A percentile compares a stretch with the other conserved stretches of the same genome.
Conservation (phyloP, 2,329 filamentous ascomycete species). For the Pestalotiopsis sp. region DNA sequence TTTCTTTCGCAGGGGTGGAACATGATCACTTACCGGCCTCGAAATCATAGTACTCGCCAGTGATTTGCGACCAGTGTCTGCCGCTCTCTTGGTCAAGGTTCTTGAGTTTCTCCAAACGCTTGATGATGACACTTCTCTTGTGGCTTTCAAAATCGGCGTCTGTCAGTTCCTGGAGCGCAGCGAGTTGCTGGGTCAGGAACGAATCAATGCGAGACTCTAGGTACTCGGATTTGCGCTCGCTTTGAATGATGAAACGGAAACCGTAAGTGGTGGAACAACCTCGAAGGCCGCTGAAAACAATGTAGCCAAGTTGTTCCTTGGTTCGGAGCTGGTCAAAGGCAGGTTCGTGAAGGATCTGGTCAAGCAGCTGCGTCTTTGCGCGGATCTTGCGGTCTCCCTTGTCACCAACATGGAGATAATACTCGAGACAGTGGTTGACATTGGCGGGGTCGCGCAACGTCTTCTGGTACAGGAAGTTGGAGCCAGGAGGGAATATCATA, state of each 20-base stretch:
- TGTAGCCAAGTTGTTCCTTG: constrained; percentile 96
- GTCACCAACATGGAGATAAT: constrained; percentile 72
- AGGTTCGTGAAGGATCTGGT: constrained; percentile 90
- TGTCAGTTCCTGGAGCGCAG: constrained; percentile 53
- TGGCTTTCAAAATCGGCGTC: constrained; percentile 86
- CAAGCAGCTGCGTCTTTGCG: constrained; percentile 79
- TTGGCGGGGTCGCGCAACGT: constrained; percentile 84
- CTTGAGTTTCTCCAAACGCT: constrained; percentile 87
- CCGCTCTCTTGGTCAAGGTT: constrained; percentile 85
- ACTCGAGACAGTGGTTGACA: constrained; percentile 85
- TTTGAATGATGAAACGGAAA: constrained; percentile 91
- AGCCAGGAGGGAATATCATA: constrained; percentile 75
- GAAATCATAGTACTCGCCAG: constrained; percentile 88
- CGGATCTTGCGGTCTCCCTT: constrained; percentile 70
- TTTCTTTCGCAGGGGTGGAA: neutral
- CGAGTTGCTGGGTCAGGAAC: constrained; percentile 60
- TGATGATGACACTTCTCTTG: constrained; percentile 86
- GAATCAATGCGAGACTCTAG: constrained; percentile 85
- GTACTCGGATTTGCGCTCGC: constrained; percentile 82
- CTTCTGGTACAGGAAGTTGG: constrained; percentile 83
- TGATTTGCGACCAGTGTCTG: constrained; percentile 84
- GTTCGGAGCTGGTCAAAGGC: constrained; percentile 93
- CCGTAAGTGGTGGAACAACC: constrained; percentile 78
- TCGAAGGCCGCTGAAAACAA: constrained; percentile 83
- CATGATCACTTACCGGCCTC: constrained; percentile 68